phyloP scores from a whole-genome alignment of 1,284 basidiomycete genomes.

The Boletus sp. region DNA sequence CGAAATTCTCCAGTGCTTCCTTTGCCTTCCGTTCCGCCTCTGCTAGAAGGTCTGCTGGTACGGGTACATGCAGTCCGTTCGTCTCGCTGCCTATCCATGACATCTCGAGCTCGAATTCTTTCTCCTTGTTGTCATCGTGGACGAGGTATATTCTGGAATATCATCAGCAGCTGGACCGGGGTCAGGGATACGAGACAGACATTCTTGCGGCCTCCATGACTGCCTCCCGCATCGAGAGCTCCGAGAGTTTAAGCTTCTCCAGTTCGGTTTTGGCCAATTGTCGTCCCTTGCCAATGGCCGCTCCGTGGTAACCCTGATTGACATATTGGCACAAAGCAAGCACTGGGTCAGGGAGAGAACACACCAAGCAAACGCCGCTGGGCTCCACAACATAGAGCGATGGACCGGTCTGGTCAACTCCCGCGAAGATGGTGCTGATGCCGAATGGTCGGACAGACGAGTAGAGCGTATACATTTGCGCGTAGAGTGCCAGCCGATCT shows the following conservation, averaged over 20 bases:
- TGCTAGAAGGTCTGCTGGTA: slow-evolving; percentile 80
- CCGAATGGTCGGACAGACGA: slow-evolving; percentile 98
- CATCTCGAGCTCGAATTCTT: slow-evolving; percentile 97
- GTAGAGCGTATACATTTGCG: slow-evolving; percentile 96
- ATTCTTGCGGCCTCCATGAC: slow-evolving; percentile 92
- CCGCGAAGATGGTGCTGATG: slow-evolving; percentile 87
- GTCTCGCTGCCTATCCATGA: slow-evolving; percentile 94
- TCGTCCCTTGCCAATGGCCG: slow-evolving; percentile 93
- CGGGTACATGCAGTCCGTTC: slow-evolving; percentile 72
- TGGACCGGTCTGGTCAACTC: slow-evolving; percentile 87
- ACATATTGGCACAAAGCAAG: slow-evolving; percentile 6
- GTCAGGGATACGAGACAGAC: slow-evolving; percentile 46
- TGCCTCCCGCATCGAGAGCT: slow-evolving; percentile 79
- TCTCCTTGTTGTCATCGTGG: slow-evolving; percentile 97
- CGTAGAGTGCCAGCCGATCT: slow-evolving; percentile 83
- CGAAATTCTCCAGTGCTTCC: slow-evolving; percentile 86
- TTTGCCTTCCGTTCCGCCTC: slow-evolving; percentile 91
- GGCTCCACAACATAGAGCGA: slow-evolving; percentile 92
- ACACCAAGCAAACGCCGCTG: slow-evolving; percentile 86
- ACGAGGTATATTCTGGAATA: slow-evolving; percentile 86
- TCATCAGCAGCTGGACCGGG: slow-evolving; percentile 10
- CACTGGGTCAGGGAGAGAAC: slow-evolving; percentile 27
- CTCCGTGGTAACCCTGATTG: slow-evolving; percentile 82
- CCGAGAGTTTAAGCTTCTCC: slow-evolving; percentile 88
- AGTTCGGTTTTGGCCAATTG: slow-evolving; percentile 98